Evolutionary conservation across 768 basidiomycete species (phyloP), one percentile per base, ranked within the genome.

Genomic region (Neoboletus magnificus): DNA sequence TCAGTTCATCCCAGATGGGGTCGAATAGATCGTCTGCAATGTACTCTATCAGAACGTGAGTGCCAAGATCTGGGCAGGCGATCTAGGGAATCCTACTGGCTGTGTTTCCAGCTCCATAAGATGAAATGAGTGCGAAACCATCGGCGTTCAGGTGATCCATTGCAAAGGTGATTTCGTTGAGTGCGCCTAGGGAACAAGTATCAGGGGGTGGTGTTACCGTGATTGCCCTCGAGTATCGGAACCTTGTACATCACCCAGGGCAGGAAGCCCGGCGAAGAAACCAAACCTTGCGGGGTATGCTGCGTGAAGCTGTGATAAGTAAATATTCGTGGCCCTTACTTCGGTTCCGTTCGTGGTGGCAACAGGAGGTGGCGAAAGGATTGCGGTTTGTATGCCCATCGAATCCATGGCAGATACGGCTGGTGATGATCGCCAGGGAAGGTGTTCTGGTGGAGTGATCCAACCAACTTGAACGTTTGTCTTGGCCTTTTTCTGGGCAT

Each of bases 251-350:
- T 90, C 85, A 51, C 80, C 75, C 56, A 85, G 69, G 60, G 81
- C 78, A 7, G 87, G 87, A 50, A 89, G 64, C 32, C 78, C 81
- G 2, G 83, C 87, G 61, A 89, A 83, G 68, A 89, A 90, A 3
- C 83, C 84, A 67, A 89, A 90, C 61, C 84, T 76, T 41, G 62
- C 61, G 7, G 85, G 79, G 66, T 85, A 67, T 20, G 70, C 64
- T 33, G 67, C 59, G 62, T 83, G 83, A 13, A 86, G 73, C 13
- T 74, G 66, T 27, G 79, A 75, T 49, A 80, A 75, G 48, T 69
- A 71, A 16, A 68, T 62, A 46, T 90, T 90, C 57, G 77, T 72
- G 27, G 67, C 61, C 55, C 84, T 76, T 23, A 78, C 74, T 33
- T 67, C 61, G 8, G 65, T 53, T 39, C 77, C 76, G 60, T 77